Percentiles rank a stretch among this genome's conserved stretches.
Conservation (phyloP, 2,329 filamentous ascomycete species). For the Clonostachys chloroleuca region DNA sequence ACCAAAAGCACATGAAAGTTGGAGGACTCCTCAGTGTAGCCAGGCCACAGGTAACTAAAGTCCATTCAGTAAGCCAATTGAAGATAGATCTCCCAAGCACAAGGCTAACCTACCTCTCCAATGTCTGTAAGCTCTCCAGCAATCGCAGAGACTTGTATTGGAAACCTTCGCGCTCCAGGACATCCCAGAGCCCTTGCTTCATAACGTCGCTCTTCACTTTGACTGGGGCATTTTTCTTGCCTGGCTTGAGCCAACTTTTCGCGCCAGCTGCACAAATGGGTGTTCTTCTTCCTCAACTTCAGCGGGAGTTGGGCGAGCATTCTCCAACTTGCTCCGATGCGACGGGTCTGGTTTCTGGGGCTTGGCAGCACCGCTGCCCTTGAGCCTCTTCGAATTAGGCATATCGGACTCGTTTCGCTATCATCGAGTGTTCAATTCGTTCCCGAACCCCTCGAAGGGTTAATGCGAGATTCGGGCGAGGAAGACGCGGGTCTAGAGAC, state of each 20-base stretch:
- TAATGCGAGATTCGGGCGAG: not conserved
- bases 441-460: too few relatives aligned
- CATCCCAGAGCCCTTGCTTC: constrained; percentile 85
- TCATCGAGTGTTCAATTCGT: constrained; percentile 4
- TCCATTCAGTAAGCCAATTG: not conserved
- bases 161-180: constrained; percentile 78
- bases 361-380: constrained; percentile 42
- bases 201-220: constrained; percentile 81
- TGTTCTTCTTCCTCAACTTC: constrained; percentile 69
- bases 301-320: constrained; percentile 50
- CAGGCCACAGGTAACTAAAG: constrained; percentile 85
- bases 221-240: constrained; percentile 56
- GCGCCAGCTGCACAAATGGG: constrained; percentile 72
- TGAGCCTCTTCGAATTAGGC: constrained; percentile 57
- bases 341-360: constrained; percentile 25
- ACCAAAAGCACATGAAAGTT: constrained; percentile 90
- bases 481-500: constrained; percentile 2
- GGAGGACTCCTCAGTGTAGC: constrained; percentile 81
- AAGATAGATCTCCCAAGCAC: too few relatives aligned
- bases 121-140: constrained; percentile 83
- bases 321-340: constrained; percentile 11
- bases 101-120: constrained; percentile 62
- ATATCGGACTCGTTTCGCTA: constrained; percentile 22
- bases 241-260: constrained; percentile 74
- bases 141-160: constrained; percentile 71